Conservation (phyloP, 306 rosid species). For the Vigna mungo region DNA sequence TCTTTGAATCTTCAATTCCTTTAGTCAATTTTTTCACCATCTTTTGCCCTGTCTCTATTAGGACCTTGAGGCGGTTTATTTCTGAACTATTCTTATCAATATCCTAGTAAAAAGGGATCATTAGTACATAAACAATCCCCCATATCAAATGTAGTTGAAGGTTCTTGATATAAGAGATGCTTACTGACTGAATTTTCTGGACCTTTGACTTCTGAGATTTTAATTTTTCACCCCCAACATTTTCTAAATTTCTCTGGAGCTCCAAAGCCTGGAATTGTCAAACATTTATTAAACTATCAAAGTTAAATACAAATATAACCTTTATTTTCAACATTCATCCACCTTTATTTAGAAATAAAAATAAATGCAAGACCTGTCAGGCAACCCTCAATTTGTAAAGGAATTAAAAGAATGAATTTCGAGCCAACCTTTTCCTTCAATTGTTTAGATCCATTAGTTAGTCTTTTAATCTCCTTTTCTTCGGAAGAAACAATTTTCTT, state of each 20-base stretch:
- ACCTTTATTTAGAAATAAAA: slow-evolving; percentile 18
- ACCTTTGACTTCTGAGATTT: slow-evolving; percentile 84
- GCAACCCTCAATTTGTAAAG: slow-evolving; percentile 32
- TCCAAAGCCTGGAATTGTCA: slow-evolving; percentile 65
- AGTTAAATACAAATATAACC: slow-evolving; percentile 29
- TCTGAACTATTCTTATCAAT: slow-evolving; percentile 81
- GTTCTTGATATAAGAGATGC: slow-evolving; percentile 47
- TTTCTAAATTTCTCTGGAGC: slow-evolving; percentile 86
- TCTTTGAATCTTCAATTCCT: slow-evolving; percentile 83
- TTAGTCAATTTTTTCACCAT: slow-evolving; percentile 81
- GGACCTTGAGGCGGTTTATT: slow-evolving; percentile 89
- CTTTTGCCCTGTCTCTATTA: slow-evolving; percentile 86
- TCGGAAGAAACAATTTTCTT: slow-evolving; percentile 65
- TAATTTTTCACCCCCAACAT: slow-evolving; percentile 88
- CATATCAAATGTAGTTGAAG: slow-evolving; percentile 27
- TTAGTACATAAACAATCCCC: slow-evolving; percentile 44
- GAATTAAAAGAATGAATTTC: slow-evolving; percentile 24
- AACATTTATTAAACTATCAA: slow-evolving; percentile 23
- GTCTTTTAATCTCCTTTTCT: slow-evolving; percentile 73
- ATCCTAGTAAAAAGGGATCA: slow-evolving; percentile 62
- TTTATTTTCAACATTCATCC: slow-evolving; percentile 23
- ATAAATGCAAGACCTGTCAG: slow-evolving; percentile 38
- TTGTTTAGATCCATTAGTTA: slow-evolving; percentile 73
- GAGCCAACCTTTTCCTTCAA: slow-evolving; percentile 81
- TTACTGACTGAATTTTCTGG: slow-evolving; percentile 85